Percentiles rank a stretch among this genome's conserved stretches.
Conservation (phyloP, 441 rosid genomes). For the Kokia cookei region DNA sequence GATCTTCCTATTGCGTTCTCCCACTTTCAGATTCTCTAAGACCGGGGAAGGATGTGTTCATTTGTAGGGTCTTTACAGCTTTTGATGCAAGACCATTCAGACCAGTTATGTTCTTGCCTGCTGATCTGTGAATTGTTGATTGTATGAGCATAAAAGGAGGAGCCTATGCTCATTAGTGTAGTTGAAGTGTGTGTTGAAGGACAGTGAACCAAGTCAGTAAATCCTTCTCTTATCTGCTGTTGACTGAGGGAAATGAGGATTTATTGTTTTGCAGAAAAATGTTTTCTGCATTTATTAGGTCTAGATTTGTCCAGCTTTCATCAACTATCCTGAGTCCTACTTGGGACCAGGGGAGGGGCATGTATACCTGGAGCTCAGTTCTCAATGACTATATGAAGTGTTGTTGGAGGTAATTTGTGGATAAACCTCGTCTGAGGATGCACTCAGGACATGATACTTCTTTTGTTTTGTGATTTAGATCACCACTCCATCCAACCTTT, state of each 20-base stretch:
- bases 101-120: no score
- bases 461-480: not conserved
- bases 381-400: not conserved
- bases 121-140: not conserved
- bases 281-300: not conserved
- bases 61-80: not conserved
- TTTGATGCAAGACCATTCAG: not conserved
- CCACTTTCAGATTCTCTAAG: not conserved
- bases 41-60: not conserved
- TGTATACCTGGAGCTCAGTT: not conserved
- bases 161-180: not conserved
- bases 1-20: not conserved
- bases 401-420: not conserved
- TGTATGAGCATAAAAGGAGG: not conserved
- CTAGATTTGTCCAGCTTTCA: not conserved
- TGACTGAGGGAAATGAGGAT: not conserved
- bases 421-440: not conserved
- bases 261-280: not conserved
- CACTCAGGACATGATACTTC: not conserved
- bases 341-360: not conserved
- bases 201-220: not conserved
- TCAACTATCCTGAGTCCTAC: not conserved
- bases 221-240: not conserved
- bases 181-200: not conserved
- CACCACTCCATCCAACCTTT: not conserved